Evolutionary conservation across 805 yeast species (phyloP).

Genomic region (Zygoascus bituminiphila): DNA sequence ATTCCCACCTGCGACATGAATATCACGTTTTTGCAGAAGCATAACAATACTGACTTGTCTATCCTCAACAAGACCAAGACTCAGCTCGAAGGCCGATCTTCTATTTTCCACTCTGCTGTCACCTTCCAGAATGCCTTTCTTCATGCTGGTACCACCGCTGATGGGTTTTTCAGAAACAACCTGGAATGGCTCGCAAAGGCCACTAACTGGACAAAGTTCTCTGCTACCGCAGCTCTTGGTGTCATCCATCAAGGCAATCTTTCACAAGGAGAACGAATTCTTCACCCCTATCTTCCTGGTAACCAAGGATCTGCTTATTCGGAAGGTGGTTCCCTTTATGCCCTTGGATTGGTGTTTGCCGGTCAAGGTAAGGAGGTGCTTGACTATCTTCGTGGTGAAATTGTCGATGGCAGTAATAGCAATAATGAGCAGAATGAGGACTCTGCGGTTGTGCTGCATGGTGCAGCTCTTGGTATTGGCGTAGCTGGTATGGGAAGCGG

Average conservation of each 20-base stretch:
- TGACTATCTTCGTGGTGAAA: constrained; percentile 65
- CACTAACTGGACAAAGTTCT: constrained; percentile 96
- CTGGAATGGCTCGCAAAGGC: constrained; percentile 96
- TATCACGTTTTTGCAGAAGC: constrained; percentile 76
- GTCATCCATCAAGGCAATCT: constrained; percentile 94
- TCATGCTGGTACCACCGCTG: constrained; percentile 95
- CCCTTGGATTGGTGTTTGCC: constrained; percentile 87
- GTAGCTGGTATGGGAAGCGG: constrained; percentile 94
- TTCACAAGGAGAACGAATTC: constrained; percentile 77
- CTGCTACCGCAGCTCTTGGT: constrained; percentile 97
- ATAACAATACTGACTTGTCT: constrained; percentile 78
- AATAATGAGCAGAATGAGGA: constrained; percentile 37
- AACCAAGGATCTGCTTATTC: constrained; percentile 71
- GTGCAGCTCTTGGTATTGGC: constrained; percentile 92
- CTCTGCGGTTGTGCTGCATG: constrained; percentile 83
- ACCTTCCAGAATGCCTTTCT: constrained; percentile 90
- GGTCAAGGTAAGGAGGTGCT: constrained; percentile 86
- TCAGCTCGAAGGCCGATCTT: constrained; percentile 80
- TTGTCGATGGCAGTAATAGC: constrained; percentile 35
- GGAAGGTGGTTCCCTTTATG: constrained; percentile 92
- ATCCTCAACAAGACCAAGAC: constrained; percentile 76
- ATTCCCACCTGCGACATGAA: constrained; percentile 90
- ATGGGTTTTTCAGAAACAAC: constrained; percentile 81
- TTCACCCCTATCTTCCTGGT: constrained; percentile 89
- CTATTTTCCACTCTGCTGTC: constrained; percentile 92